These are phyloP conservation scores for Globisporangium paddicum DNA, from an alignment of 352 stramenopile genomes.

Conservation along the genomic window DNA sequence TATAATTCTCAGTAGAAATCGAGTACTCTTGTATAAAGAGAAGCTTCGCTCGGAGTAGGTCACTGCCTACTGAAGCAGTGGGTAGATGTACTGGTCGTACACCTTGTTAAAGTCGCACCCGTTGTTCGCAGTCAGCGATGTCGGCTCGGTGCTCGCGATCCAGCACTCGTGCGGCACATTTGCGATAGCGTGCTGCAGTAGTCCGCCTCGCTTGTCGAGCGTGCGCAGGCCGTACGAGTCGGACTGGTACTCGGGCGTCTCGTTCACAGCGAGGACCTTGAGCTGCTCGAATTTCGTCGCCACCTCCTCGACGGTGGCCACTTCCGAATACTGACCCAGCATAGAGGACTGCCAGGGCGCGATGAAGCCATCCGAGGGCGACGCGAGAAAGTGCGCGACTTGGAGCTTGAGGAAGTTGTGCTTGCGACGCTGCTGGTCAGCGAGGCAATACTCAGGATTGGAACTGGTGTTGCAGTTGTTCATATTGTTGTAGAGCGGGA, in stretches of 20 bases:
- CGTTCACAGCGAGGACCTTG: slow-evolving; percentile 22
- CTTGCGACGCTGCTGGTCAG: slow-evolving; percentile 26
- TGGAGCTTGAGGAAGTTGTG: slow-evolving; percentile 38
- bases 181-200: slow-evolving; percentile 22
- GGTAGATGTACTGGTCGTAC: slow-evolving; percentile 18
- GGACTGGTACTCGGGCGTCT: slow-evolving; percentile 29
- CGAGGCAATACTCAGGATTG: slow-evolving; percentile 7
- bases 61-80: neutral
- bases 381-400: slow-evolving; percentile 43
- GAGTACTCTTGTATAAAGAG: no score
- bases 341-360: slow-evolving; percentile 34
- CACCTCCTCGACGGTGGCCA: slow-evolving; percentile 21
- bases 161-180: slow-evolving; percentile 40
- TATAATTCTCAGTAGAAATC: no score
- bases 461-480: slow-evolving; percentile 13
- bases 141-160: slow-evolving; percentile 7
- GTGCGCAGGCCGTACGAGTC: slow-evolving; percentile 39
- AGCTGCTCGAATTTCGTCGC: slow-evolving; percentile 28
- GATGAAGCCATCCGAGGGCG: slow-evolving; percentile 33
- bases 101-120: slow-evolving; percentile 12
- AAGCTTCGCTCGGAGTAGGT: no score
- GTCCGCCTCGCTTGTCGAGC: slow-evolving; percentile 17
- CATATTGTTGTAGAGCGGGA: slow-evolving; percentile 36
- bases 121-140: neutral
- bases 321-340: slow-evolving; percentile 34